Evolutionary conservation across 495 filamentous ascomycete species (phyloP).

Genomic region (Hyphodiscus hymeniophilus): DNA sequence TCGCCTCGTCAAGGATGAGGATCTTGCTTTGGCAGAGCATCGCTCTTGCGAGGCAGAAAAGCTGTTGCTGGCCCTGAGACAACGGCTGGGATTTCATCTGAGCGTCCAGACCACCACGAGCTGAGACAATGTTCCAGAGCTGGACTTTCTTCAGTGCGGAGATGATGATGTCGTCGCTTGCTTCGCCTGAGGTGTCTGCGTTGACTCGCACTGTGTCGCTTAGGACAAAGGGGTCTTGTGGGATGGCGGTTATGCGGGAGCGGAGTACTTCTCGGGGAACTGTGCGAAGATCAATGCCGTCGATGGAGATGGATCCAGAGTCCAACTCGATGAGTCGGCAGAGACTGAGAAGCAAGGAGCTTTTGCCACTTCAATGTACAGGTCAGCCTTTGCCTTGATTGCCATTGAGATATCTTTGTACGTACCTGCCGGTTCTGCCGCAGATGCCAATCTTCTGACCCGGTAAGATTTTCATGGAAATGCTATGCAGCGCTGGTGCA

Average conservation of each 20-base stretch:
- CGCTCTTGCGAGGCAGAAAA: conserved; percentile 54
- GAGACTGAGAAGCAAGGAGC: conserved; percentile 26
- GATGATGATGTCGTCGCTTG: background rate
- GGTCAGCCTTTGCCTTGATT: conserved; percentile 26
- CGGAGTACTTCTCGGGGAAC: conserved; percentile 23
- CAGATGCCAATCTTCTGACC: conserved; percentile 16
- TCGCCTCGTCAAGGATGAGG: conserved; percentile 28
- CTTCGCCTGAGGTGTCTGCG: background rate
- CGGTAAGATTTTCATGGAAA: conserved; percentile 23
- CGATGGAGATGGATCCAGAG: conserved; percentile 18
- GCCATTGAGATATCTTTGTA: conserved; percentile 15
- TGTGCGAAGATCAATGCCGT: conserved; percentile 21
- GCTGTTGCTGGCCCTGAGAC: conserved; percentile 53
- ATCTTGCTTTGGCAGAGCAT: conserved; percentile 32
- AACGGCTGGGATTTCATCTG: conserved; percentile 42
- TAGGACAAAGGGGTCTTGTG: conserved; percentile 33
- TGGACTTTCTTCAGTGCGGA: conserved; percentile 23
- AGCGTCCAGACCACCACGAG: conserved; percentile 33
- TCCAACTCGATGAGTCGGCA: conserved; percentile 27
- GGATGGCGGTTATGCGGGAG: conserved; percentile 25
- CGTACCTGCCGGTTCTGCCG: conserved; percentile 10
- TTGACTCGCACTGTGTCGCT: conserved; percentile 22
- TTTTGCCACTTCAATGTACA: conserved; percentile 24
- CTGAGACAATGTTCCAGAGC: conserved; percentile 1
- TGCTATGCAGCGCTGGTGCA: conserved; percentile 19